Evolutionary conservation across 169 alveolate species (phyloP).

Genomic region (Plasmodium knowlesi): DNA sequence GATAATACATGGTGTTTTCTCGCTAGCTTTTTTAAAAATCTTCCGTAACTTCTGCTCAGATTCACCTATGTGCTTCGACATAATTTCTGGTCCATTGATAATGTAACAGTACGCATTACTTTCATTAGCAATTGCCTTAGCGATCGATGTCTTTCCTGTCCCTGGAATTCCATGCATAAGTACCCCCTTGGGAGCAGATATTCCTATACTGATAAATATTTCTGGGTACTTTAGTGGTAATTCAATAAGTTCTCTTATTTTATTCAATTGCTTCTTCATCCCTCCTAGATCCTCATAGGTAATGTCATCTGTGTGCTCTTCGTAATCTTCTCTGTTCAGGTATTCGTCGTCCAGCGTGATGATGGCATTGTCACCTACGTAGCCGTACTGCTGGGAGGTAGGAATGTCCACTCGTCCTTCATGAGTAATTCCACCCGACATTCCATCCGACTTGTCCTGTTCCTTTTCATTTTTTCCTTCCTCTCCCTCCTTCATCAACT

Average conservation of each 20-base stretch:
- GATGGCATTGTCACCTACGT: slow-evolving; percentile 65
- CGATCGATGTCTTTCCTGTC: slow-evolving; percentile 88
- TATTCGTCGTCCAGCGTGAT: slow-evolving; percentile 75
- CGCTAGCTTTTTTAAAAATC: slow-evolving; percentile 84
- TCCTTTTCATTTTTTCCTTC: neutral
- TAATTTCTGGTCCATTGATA: slow-evolving; percentile 85
- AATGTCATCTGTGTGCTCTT: slow-evolving; percentile 80
- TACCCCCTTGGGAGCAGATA: slow-evolving; percentile 89
- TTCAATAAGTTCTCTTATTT: slow-evolving; percentile 86
- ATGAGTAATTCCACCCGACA: too few relatives aligned
- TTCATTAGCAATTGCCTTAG: slow-evolving; percentile 88
- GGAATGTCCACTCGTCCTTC: neutral
- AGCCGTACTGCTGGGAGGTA: slow-evolving; percentile 16
- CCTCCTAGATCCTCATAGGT: slow-evolving; percentile 87
- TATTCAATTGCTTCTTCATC: slow-evolving; percentile 83
- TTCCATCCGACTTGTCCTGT: too few relatives aligned
- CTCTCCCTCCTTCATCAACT: slow-evolving; percentile 54
- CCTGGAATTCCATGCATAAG: slow-evolving; percentile 91
- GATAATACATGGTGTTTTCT: slow-evolving; percentile 85
- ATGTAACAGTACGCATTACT: slow-evolving; percentile 84
- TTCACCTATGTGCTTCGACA: slow-evolving; percentile 90
- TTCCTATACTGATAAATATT: slow-evolving; percentile 86
- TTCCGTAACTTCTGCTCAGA: slow-evolving; percentile 90
- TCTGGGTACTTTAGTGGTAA: slow-evolving; percentile 87
- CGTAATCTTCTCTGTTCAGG: slow-evolving; percentile 81